Base-by-base conservation (phyloP, 768 basidiomycete species). In the Cytidiella melzeri region DNA sequence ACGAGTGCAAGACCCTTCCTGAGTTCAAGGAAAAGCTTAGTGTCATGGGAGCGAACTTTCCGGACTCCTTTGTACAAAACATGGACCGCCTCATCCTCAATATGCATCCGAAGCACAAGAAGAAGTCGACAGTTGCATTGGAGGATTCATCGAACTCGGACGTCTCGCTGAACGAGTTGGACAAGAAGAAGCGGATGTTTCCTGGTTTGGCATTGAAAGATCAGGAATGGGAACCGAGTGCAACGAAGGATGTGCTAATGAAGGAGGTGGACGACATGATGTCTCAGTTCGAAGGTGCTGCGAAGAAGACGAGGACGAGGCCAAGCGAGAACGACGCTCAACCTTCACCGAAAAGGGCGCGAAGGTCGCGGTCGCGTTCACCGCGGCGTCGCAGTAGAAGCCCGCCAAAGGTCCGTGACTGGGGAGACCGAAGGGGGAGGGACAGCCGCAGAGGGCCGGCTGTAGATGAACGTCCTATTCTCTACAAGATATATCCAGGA, bases 401-500 rank as follows among this genome's bases (percentile, higher is more conserved):
- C 15, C 70, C 70, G 7, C 30, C 30, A 34, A 75, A 83, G 51
- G 78, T 77, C 37, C 70, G 80, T 45, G 73, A 74, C 1, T 64
- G 73, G 47, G 71, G 68, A 34, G 58, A 71, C 21, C 61, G 68
- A 47, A 66, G 71, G 40, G 68, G 69, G 24, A 67, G 73, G 42
- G 52, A 63, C 65, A 57, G 71, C 60, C 30, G 60, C 67, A 52
- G 71, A 67, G 44, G 69, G 64, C 55, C 59, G 39, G 30, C 30
- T 34, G 44, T 86, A 30, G 95, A 99, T 62, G 90, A 94, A 38
- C 75, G 74, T 43, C 93, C 96, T 0, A 71, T 97, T 2, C 65
- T 96, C 39, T 98, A 84, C 80, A 98, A 98, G 73, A 92, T 98
- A 26, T 99, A 98, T 67, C 74, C 77, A 45, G 96, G 95, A 6